These are phyloP conservation scores for Phytophthora palmivora DNA, from an alignment of 352 stramenopile species.

Conservation along the genomic window DNA sequence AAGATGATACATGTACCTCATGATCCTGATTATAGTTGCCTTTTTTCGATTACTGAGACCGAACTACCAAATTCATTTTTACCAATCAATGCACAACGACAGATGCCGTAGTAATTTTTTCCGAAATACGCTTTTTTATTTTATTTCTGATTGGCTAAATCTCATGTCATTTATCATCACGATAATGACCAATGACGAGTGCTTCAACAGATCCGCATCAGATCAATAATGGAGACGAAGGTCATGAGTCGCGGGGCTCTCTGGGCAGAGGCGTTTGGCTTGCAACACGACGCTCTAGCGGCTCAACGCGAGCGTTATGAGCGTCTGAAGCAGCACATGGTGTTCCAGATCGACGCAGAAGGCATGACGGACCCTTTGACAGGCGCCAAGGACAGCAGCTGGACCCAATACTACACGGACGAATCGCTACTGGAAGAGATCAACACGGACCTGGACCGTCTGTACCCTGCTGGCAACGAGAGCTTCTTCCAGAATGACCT, in stretches of 20 bases:
- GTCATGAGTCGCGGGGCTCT: conserved; percentile 12
- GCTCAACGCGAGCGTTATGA: conserved; percentile 56
- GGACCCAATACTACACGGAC: conserved; percentile 77
- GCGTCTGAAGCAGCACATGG: conserved; percentile 61
- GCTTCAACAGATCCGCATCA: conserved; percentile 1
- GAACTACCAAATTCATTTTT: not conserved
- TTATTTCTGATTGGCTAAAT: conserved; percentile 10
- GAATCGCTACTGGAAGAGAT: conserved; percentile 80
- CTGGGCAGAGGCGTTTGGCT: conserved; percentile 36
- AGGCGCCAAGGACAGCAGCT: conserved; percentile 27
- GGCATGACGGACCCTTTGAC: conserved; percentile 59
- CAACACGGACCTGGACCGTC: conserved; percentile 79
- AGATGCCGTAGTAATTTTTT: too few species aligned
- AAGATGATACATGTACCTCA: not conserved
- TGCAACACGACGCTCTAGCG: conserved; percentile 17
- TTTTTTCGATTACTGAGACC: conserved; percentile 3
- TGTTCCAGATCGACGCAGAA: conserved; percentile 68
- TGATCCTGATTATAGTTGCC: conserved; percentile 12
- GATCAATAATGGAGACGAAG: conserved; percentile 15
- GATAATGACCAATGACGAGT: too few species aligned
- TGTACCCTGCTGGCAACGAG: conserved; percentile 80
- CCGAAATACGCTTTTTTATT: too few species aligned
- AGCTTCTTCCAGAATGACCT: conserved; percentile 77
- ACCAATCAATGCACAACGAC: too few species aligned
- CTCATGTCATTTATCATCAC: too few species aligned